phyloP scores from a whole-genome alignment of 192 early-diverging fungal species.

The Phlyctochytrium bullatum region DNA sequence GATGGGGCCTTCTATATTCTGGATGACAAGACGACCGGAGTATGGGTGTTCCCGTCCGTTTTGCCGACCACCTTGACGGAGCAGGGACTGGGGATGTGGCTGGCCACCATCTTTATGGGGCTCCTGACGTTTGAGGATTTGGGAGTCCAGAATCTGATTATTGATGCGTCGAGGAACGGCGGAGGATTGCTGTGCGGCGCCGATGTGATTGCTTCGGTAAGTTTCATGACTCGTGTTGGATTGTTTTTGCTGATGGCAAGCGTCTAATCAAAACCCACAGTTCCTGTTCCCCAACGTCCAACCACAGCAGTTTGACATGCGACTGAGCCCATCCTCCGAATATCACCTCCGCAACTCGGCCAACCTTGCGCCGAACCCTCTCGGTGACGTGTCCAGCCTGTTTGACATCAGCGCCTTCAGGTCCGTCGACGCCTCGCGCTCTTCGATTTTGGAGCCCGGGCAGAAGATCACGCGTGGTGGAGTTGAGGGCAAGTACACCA shows the following conservation, averaged over 20 bases:
- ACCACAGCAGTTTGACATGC: too few species aligned
- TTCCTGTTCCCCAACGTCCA: constrained; percentile 3
- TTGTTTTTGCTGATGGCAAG: constrained; percentile 1
- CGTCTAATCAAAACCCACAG: too few species aligned
- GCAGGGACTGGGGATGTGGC: not conserved
- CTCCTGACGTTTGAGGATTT: constrained; percentile 13
- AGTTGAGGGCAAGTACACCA: not conserved
- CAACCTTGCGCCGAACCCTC: too few species aligned
- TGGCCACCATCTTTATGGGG: constrained; percentile 27
- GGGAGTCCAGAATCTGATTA: constrained; percentile 29
- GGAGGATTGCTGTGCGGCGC: constrained; percentile 22
- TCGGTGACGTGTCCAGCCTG: too few species aligned
- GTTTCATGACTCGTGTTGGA: not conserved
- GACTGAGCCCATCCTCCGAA: too few species aligned
- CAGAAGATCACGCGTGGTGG: not conserved
- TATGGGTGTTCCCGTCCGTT: constrained; percentile 16
- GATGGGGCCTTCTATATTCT: constrained; percentile 5
- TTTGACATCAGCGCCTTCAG: too few species aligned
- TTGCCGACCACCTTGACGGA: not conserved
- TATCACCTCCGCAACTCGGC: too few species aligned
- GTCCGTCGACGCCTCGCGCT: too few species aligned
- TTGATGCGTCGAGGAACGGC: constrained; percentile 32
- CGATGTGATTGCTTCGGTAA: too few species aligned
- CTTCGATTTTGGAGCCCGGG: not conserved
- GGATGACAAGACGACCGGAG: constrained; percentile 14